Evolutionary conservation across 1,139 yeast genomes (phyloP), one percentile per base, ranked within the genome.

Genomic region (Kodamaea derodonti): DNA sequence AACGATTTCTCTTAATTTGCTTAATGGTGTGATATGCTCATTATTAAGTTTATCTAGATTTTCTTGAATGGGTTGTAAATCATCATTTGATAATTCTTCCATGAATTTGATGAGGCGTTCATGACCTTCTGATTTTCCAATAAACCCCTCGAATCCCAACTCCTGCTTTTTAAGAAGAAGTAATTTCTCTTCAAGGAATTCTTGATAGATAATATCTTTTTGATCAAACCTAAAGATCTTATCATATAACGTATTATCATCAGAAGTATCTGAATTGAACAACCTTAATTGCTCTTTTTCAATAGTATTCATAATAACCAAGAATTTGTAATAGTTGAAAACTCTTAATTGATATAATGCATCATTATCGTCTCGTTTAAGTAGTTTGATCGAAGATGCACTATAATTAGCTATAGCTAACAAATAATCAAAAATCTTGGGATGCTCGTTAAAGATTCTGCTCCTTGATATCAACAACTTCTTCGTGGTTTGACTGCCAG

Each of bases 331-430:
- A 44, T 51, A 63, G 40, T 67, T 67, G 48, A 69, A 69, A 4
- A 69, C 58, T 14, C 74, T 51, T 29, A 68, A 52, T 43, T 69
- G 75, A 31, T 49, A 45, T 13, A 59, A 43, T 6, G 75, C 74
- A 22, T 56, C 56, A 6, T 53, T 48, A 41, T 69, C 75, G 13
- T 60, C 45, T 28, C 75, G 49, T 39, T 60, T 64, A 22, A 60
- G 58, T 24, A 68, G 48, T 44, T 65, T 65, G 22, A 65, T 59
- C n/a, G 71, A 58, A 1, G 65, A 56, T 2, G 65, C 44, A 27
- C 65, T 60, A 45, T 66, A 68, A 45, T 64, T 65, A 25, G 73
- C 67, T n/a, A 69, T 68, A 22, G 74, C 74, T 36, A 67, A 48
- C 29, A 69, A 46, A 44, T 69, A 69, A 44, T 69, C 75, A 41